Percentiles rank a stretch among this genome's conserved stretches.
Conservation (phyloP, 2,329 filamentous ascomycete species). For the Mollisia scopiformis region DNA sequence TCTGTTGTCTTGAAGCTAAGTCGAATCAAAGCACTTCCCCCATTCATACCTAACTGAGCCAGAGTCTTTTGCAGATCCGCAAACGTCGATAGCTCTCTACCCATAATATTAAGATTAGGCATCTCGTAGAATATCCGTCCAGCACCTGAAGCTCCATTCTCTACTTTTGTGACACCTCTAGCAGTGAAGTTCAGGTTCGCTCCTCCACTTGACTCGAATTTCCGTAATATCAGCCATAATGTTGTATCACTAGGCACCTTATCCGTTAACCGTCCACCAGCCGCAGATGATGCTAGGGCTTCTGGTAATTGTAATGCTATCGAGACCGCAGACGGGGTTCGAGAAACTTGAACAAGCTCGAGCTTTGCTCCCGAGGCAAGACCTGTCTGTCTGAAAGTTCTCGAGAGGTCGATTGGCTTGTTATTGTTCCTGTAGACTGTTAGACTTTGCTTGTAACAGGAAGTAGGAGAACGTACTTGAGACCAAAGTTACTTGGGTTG, state of each 20-base stretch:
- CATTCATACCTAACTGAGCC: conserved; percentile 83
- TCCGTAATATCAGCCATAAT: conserved; percentile 86
- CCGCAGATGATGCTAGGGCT: conserved; percentile 64
- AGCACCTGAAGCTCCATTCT: conserved; percentile 52
- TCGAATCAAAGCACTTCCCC: conserved; percentile 77
- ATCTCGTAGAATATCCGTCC: conserved; percentile 88
- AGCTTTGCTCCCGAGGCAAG: conserved; percentile 86
- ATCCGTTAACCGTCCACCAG: conserved; percentile 72
- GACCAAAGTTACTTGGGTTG: conserved; percentile 69
- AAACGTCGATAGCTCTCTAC: conserved; percentile 76
- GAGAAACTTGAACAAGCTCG: conserved; percentile 85
- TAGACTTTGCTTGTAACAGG: conserved; percentile 17
- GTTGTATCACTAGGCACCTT: conserved; percentile 89
- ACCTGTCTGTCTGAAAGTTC: conserved; percentile 81
- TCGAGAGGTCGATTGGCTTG: conserved; percentile 82
- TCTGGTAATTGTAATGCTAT: conserved; percentile 86
- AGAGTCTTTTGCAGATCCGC: conserved; percentile 87
- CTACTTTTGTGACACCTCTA: conserved; percentile 70
- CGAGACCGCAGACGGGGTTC: conserved; percentile 82
- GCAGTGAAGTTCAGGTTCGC: conserved; percentile 80
- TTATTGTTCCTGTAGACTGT: conserved; percentile 68
- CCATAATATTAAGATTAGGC: conserved; percentile 83
- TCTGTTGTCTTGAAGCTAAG: conserved; percentile 77
- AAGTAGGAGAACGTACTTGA: conserved; percentile 66
- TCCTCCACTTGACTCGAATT: conserved; percentile 77